Evolutionary conservation across 176 grass and related monocot genomes (phyloP), one percentile per base, ranked within the genome.

Genomic region (Musa itinerans): DNA sequence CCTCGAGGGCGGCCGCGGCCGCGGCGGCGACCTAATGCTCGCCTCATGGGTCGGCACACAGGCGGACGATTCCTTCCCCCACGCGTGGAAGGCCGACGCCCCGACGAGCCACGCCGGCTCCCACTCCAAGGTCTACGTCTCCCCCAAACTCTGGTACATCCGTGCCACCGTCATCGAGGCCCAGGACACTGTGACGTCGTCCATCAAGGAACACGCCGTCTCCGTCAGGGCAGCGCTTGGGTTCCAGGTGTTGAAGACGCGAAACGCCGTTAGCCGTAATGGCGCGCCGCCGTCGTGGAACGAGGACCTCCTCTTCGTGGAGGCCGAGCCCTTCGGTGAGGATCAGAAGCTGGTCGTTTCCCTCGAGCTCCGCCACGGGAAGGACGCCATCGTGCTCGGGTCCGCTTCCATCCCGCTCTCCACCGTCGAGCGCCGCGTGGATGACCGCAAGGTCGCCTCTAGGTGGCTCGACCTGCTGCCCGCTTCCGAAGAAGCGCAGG

Each of bases 21-120:
- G 77, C 1, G 77, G 80, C 24, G 86, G 87, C 15, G 88, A 93
- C 48, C 82, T 97, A n/a, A 97, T 97, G 94, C 74, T 97, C 22
- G 86, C 90, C 57, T 91, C 94, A 11, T 98, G 94, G 94, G 83
- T 87, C 0, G 90, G 94, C n/a, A 98, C 94, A 48, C 94, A 98
- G 78, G 90, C 90, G 19, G 94, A 97, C 83, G 88, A 89, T 66
- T 89, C 90, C 63, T 98, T 98, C 84, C 74, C 82, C 51, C 86
- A 91, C 10, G 90, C 94, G 1, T 98, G 94, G 94, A 98, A 93
- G 82, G 85, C 94, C 2, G 88, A 98, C 68, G 83, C 88, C 9
- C 83, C 85, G 8, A 26, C 90, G 2, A 69, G 3, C 54, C 50
- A 68, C 70, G 16, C 13, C 69, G 48, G 9, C 83, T 89, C 90